Evolutionary conservation across 768 basidiomycete species (phyloP), one percentile per base, ranked within the genome.

Genomic region (Cubamyces lactineus): DNA sequence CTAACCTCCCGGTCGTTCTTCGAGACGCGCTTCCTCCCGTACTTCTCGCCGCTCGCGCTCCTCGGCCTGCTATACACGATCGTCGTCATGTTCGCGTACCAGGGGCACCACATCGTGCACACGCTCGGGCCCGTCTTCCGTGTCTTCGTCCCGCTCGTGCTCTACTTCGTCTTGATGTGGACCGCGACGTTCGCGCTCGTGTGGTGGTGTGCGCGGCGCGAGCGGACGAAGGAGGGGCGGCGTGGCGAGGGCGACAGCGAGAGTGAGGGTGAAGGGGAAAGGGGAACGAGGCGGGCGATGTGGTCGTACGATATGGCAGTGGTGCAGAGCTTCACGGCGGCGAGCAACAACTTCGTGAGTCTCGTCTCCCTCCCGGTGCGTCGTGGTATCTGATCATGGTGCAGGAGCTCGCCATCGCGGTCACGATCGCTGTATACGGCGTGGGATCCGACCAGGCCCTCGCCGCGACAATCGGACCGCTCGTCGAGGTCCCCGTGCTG

Each of bases 81-180:
- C 67, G 73, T 90, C 57, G 84, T 91, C 48, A 79, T 91, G 70
- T 92, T 92, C 69, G 89, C 72, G 38, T 70, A 72, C 66, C 78
- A 80, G 73, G 84, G 77, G 2, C 84, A 87, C 53, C 84, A 84
- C 59, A 92, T 94, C 64, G 73, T 92, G 12, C 79, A 86, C 61
- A 86, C 92, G 69, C 77, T 94, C 39, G 86, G 90, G 0, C 82
- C 83, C 5, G 90, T 92, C 2, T 93, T 94, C 74, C 84, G 92
- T 17, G 85, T 91, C 1, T 86, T 90, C 68, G 91, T 93, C 6
- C 92, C 93, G 1, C 81, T 92, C 77, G 76, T 91, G 23, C 76
- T 90, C 38, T 94, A 94, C 75, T 94, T 94, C 71, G 58, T 82
- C 46, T 72, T 92, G 73, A 89, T 93, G 84, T 94, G 90, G 88